Conservation (phyloP, 2,329 filamentous ascomycete genomes). For the Fusarium marasasianum region DNA sequence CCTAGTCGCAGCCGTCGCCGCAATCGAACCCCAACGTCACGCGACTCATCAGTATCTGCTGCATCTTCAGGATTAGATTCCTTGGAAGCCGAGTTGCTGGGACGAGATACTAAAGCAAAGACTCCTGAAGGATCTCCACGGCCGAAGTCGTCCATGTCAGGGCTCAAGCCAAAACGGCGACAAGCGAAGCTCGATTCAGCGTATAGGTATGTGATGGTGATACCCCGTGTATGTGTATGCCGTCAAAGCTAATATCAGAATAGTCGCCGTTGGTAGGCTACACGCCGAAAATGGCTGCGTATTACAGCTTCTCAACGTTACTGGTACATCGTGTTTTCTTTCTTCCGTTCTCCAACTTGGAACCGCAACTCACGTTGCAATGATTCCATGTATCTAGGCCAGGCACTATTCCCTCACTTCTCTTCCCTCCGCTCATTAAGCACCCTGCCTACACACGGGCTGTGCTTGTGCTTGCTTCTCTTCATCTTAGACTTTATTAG, state of each 20-base stretch:
- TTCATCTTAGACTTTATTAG: slow-evolving; percentile 27
- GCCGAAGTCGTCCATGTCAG: slow-evolving; percentile 33
- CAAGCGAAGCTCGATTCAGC: slow-evolving; percentile 50
- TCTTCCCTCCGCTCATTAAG: not conserved
- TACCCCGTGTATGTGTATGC: no score
- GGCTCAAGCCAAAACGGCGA: slow-evolving; percentile 45
- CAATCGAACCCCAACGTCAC: slow-evolving; percentile 41
- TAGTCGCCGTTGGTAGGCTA: slow-evolving; percentile 50
- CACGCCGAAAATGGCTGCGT: not conserved
- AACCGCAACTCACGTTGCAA: slow-evolving; percentile 14
- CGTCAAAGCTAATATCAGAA: slow-evolving; percentile 19
- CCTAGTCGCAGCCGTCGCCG: not conserved
- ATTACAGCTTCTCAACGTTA: slow-evolving; percentile 9
- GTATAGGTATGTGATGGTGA: slow-evolving; percentile 46
- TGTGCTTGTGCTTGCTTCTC: slow-evolving; percentile 13
- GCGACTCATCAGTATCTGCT: slow-evolving; percentile 45
- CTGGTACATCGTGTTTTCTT: slow-evolving; percentile 26
- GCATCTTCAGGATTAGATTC: slow-evolving; percentile 51
- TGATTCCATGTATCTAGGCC: slow-evolving; percentile 31
- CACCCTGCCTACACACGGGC: not conserved
- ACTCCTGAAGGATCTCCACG: slow-evolving; percentile 38
- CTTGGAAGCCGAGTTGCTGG: slow-evolving; percentile 51
- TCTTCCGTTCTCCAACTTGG: slow-evolving; percentile 9
- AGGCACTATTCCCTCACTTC: slow-evolving; percentile 28
- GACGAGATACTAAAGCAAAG: slow-evolving; percentile 46